Percentiles rank a stretch among this genome's conserved stretches.
These are phyloP conservation scores for Lodderomyces pseudojiufengensis DNA, from an alignment of 1,139 yeast genomes.

Conservation along the genomic window DNA sequence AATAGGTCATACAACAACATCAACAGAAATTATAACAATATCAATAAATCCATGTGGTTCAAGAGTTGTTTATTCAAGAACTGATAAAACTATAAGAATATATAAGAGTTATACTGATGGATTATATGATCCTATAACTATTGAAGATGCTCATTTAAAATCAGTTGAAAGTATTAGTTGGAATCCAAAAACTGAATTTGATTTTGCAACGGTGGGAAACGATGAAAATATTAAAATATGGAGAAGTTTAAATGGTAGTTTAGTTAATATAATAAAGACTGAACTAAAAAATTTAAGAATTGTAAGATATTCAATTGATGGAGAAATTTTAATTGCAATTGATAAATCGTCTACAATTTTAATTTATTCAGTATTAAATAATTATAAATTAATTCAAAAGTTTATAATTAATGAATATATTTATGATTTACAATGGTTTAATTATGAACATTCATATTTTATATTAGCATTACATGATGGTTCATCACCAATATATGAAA, in stretches of 20 bases:
- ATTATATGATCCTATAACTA: conserved; percentile 31
- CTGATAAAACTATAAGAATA: conserved; percentile 43
- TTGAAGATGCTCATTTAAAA: conserved; percentile 43
- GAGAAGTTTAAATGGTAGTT: conserved; percentile 43
- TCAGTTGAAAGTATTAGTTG: conserved; percentile 54
- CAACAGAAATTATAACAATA: conserved; percentile 31
- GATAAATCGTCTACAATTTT: conserved; percentile 35
- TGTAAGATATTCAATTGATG: conserved; percentile 51
- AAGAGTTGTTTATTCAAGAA: conserved; percentile 42
- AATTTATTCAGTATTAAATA: conserved; percentile 23
- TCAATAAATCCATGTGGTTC: conserved; percentile 41
- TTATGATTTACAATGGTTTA: conserved; percentile 39
- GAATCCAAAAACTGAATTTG: conserved; percentile 52
- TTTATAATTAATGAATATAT: conserved; percentile 24
- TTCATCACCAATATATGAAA: conserved; percentile 24
- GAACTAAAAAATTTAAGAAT: conserved; percentile 22
- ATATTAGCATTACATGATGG: conserved; percentile 41
- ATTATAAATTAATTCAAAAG: conserved; percentile 26
- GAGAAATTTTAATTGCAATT: conserved; percentile 47
- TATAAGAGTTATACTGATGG: conserved; percentile 36
- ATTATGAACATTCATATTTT: conserved; percentile 27
- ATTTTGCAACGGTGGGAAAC: conserved; percentile 58
- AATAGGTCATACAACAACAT: conserved; percentile 21
- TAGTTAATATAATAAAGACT: conserved; percentile 30
- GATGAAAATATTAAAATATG: conserved; percentile 56